Percentiles rank a stretch among this genome's conserved stretches.
Evolutionary conservation across 768 basidiomycete species (phyloP).

Genomic region (Galerina marginata): DNA sequence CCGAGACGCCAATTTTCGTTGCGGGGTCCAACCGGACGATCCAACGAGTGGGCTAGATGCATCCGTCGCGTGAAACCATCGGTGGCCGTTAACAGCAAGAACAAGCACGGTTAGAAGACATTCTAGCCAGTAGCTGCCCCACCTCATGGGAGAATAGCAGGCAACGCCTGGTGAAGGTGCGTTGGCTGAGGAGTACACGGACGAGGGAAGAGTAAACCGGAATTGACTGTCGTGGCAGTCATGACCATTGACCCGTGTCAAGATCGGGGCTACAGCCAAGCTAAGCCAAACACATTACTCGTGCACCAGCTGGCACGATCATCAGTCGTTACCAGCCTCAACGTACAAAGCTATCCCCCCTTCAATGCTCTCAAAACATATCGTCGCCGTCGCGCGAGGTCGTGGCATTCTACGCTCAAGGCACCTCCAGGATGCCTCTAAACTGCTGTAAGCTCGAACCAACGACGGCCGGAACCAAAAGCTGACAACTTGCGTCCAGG

Average conservation of each 20-base stretch:
- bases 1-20: constrained; percentile 64
- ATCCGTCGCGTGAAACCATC: constrained; percentile 35
- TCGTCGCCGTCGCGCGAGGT: constrained; percentile 67
- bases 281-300: no score
- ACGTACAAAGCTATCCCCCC: neutral
- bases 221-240: constrained; percentile 37
- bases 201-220: neutral
- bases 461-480: constrained; percentile 12
- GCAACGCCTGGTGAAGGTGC: constrained; percentile 15
- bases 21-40: constrained; percentile 54
- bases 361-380: constrained; percentile 72
- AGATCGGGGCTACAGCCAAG: neutral
- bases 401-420: constrained; percentile 52
- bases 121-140: constrained; percentile 58
- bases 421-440: constrained; percentile 32
- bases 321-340: no score
- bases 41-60: constrained; percentile 37
- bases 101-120: constrained; percentile 47
- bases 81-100: constrained; percentile 39
- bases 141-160: constrained; percentile 46
- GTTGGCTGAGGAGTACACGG: no score
- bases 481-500: constrained; percentile 46
- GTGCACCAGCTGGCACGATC: no score
- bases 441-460: constrained; percentile 27
- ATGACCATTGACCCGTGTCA: no score